Evolutionary conservation across 208 protist genomes (phyloP).

Genomic region (Acanthamoeba healyi): DNA sequence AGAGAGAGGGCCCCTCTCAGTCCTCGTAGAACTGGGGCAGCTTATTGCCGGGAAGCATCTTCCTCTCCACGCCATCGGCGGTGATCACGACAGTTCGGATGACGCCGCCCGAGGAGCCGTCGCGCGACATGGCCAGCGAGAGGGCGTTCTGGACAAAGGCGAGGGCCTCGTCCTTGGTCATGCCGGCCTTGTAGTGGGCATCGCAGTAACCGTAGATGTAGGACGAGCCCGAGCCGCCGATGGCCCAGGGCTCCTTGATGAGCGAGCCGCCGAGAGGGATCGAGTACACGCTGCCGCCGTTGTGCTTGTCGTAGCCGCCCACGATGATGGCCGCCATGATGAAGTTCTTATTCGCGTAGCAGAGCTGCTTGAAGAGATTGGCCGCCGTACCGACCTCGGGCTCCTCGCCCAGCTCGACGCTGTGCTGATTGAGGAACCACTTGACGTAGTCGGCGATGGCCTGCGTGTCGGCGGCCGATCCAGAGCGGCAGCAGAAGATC

Average conservation of each 20-base stretch:
- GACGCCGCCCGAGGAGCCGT: slow-evolving; percentile 98
- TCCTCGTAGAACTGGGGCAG: slow-evolving; percentile 63
- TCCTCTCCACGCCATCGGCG: slow-evolving; percentile 86
- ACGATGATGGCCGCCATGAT: slow-evolving; percentile 97
- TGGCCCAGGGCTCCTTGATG: slow-evolving; percentile 95
- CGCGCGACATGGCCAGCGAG: slow-evolving; percentile 97
- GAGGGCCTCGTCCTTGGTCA: slow-evolving; percentile 97
- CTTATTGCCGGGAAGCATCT: slow-evolving; percentile 85
- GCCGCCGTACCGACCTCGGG: slow-evolving; percentile 96
- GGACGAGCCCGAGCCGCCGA: slow-evolving; percentile 97
- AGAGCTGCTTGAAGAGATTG: slow-evolving; percentile 96
- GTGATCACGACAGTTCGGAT: slow-evolving; percentile 96
- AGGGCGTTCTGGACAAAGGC: slow-evolving; percentile 95
- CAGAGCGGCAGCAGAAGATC: slow-evolving; percentile 98
- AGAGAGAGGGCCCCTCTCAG: not conserved
- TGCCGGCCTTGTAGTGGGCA: slow-evolving; percentile 96
- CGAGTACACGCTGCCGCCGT: slow-evolving; percentile 97
- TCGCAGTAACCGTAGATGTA: slow-evolving; percentile 99
- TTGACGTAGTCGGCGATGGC: slow-evolving; percentile 90
- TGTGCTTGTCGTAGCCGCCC: slow-evolving; percentile 96
- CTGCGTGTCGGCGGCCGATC: slow-evolving; percentile 99
- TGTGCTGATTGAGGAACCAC: slow-evolving; percentile 89
- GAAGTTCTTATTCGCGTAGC: slow-evolving; percentile 96
- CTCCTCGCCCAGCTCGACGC: slow-evolving; percentile 92
- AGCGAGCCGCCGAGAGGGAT: slow-evolving; percentile 96